Evolutionary conservation across 2,329 filamentous ascomycete genomes (phyloP).

Genomic region (Exophiala sideris): DNA sequence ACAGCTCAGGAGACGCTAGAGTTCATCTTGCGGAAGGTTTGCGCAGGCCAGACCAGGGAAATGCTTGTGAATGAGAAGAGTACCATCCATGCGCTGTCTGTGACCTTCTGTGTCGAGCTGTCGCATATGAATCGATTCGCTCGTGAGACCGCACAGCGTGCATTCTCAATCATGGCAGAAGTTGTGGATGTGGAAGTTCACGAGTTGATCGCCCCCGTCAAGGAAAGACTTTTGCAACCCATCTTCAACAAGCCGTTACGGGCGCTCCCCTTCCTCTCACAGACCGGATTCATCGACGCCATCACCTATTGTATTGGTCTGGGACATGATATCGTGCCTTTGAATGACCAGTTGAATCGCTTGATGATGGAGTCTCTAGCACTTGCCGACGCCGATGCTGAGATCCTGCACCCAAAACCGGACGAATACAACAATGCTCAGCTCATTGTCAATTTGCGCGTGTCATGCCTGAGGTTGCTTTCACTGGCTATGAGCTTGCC

Average conservation of each 20-base stretch:
- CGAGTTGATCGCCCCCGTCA: constrained; percentile 84
- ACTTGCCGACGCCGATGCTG: constrained; percentile 89
- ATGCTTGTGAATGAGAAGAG: constrained; percentile 67
- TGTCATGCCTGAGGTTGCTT: constrained; percentile 88
- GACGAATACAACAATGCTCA: constrained; percentile 94
- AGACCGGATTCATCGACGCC: constrained; percentile 97
- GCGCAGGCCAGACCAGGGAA: constrained; percentile 73
- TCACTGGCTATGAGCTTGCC: constrained; percentile 92
- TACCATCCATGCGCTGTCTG: constrained; percentile 72
- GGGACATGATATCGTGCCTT: constrained; percentile 82
- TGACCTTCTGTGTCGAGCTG: constrained; percentile 80
- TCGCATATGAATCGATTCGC: constrained; percentile 96
- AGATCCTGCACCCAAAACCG: constrained; percentile 86
- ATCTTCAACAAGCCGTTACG: constrained; percentile 95
- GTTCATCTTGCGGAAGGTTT: constrained; percentile 72
- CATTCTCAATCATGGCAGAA: constrained; percentile 76
- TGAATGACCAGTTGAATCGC: constrained; percentile 87
- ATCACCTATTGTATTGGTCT: constrained; percentile 92
- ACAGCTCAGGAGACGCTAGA: constrained; percentile 81
- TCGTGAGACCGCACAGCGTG: constrained; percentile 77
- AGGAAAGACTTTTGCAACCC: constrained; percentile 80
- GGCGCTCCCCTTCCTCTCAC: constrained; percentile 86
- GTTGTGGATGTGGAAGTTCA: constrained; percentile 75
- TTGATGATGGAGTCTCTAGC: constrained; percentile 91
- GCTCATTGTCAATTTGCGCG: constrained; percentile 83